phyloP scores from a whole-genome alignment of 106 monocot genomes.

The Acorus gramineus region DNA sequence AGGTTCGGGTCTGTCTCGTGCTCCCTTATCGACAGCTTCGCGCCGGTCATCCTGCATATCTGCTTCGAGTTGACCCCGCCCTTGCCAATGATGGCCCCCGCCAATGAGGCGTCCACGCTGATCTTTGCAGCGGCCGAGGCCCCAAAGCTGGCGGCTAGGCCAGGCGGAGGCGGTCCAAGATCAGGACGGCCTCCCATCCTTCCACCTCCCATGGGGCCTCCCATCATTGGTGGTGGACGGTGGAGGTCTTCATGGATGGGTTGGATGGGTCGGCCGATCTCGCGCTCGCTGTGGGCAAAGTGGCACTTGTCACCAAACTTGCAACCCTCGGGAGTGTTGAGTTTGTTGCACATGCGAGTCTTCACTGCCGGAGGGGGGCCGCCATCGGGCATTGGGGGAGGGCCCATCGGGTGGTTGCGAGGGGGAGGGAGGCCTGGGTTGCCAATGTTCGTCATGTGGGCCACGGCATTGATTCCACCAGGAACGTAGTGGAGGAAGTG shows the following conservation, averaged over 20 bases:
- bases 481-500: conserved; percentile 74
- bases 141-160: conserved; percentile 37
- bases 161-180: conserved; percentile 8
- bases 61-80: conserved; percentile 70
- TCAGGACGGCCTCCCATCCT: conserved; percentile 19
- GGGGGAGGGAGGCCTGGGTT: conserved; percentile 25
- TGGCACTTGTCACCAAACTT: conserved; percentile 63
- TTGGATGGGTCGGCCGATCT: conserved; percentile 40
- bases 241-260: conserved; percentile 9
- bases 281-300: conserved; percentile 66
- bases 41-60: conserved; percentile 52
- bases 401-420: conserved; percentile 17
- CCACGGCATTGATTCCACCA: conserved; percentile 50
- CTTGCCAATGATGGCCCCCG: conserved; percentile 78
- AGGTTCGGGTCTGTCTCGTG: conserved; percentile 57
- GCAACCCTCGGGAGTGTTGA: conserved; percentile 54
- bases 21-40: conserved; percentile 59
- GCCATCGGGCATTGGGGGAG: conserved; percentile 14
- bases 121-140: conserved; percentile 74
- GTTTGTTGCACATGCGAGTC: conserved; percentile 53
- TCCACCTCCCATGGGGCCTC: conserved; percentile 4
- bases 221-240: conserved; percentile 8
- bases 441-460: conserved; percentile 38
- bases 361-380: conserved; percentile 24
- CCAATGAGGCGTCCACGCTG: conserved; percentile 64